These are phyloP conservation scores for Fusarium piperis DNA, from an alignment of 2,329 filamentous ascomycete species.

Conservation along the genomic window DNA sequence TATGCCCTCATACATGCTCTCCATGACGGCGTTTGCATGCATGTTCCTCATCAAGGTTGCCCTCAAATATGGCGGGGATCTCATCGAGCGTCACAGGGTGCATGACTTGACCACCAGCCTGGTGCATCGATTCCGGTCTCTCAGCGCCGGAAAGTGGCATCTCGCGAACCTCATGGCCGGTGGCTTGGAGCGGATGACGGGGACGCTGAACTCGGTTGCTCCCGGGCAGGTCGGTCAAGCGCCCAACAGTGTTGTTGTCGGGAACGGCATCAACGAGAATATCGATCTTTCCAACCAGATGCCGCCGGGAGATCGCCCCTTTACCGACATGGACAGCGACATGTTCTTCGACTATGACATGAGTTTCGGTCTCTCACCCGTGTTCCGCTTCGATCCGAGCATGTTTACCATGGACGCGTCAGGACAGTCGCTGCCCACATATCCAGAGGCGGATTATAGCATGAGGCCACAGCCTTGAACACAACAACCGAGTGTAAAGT, in stretches of 20 bases:
- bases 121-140: constrained; percentile 52
- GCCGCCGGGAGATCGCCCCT: constrained; percentile 28
- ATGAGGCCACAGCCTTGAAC: constrained; percentile 25
- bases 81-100: constrained; percentile 53
- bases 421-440: constrained; percentile 35
- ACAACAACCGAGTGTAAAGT: not conserved
- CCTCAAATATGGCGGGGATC: constrained; percentile 53
- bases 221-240: constrained; percentile 23
- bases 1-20: constrained; percentile 61
- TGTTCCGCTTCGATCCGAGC: constrained; percentile 41
- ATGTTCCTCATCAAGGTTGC: constrained; percentile 61
- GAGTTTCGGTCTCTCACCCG: constrained; percentile 43
- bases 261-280: constrained; percentile 23
- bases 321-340: constrained; percentile 40
- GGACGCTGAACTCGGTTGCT: constrained; percentile 17
- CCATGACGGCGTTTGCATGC: constrained; percentile 63
- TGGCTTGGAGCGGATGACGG: constrained; percentile 55
- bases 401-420: constrained; percentile 41
- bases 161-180: constrained; percentile 60
- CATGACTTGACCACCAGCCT: constrained; percentile 52
- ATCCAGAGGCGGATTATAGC: constrained; percentile 37
- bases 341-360: constrained; percentile 44
- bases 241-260: constrained; percentile 5
- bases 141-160: constrained; percentile 56
- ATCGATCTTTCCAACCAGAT: constrained; percentile 32